Evolutionary conservation across 306 rosid genomes (phyloP).

Genomic region (Cicer pinnatifidum): DNA sequence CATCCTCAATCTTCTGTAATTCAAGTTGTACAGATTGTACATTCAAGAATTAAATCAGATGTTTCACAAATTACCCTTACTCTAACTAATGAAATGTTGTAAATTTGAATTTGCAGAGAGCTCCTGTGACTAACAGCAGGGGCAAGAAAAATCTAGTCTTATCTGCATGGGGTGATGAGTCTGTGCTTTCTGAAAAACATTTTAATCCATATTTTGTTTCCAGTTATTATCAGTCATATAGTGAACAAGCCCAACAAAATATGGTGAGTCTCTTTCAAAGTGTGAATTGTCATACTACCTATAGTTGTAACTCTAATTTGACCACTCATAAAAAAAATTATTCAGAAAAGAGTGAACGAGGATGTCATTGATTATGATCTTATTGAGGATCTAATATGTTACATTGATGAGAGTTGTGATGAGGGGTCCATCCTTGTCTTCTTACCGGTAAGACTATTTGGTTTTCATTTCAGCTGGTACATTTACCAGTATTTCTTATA

Average conservation of each 20-base stretch:
- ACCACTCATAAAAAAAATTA: conserved; percentile 16
- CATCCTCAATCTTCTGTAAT: not conserved
- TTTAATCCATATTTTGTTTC: conserved; percentile 68
- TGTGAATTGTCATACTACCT: conserved; percentile 35
- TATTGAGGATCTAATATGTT: conserved; percentile 85
- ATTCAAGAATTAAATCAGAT: not conserved
- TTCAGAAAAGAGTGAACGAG: conserved; percentile 84
- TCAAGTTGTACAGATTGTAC: not conserved
- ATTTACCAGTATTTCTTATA: conserved; percentile 24
- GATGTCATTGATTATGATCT: conserved; percentile 93
- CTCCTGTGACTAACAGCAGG: conserved; percentile 67
- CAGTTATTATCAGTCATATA: conserved; percentile 64
- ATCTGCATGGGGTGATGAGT: conserved; percentile 94
- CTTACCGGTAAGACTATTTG: conserved; percentile 74
- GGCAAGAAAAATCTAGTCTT: conserved; percentile 90
- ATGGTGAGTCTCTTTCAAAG: conserved; percentile 57
- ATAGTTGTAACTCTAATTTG: conserved; percentile 36
- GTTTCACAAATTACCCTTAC: conserved; percentile 7
- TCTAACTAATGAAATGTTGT: conserved; percentile 43
- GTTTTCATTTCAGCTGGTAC: conserved; percentile 37
- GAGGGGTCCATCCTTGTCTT: conserved; percentile 93
- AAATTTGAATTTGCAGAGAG: conserved; percentile 58
- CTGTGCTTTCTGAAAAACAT: conserved; percentile 72
- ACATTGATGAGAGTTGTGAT: conserved; percentile 71
- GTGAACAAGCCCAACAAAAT: conserved; percentile 80